These are phyloP conservation scores for Blastocystis sp. DNA, from an alignment of 352 stramenopile genomes.

Conservation along the genomic window DNA sequence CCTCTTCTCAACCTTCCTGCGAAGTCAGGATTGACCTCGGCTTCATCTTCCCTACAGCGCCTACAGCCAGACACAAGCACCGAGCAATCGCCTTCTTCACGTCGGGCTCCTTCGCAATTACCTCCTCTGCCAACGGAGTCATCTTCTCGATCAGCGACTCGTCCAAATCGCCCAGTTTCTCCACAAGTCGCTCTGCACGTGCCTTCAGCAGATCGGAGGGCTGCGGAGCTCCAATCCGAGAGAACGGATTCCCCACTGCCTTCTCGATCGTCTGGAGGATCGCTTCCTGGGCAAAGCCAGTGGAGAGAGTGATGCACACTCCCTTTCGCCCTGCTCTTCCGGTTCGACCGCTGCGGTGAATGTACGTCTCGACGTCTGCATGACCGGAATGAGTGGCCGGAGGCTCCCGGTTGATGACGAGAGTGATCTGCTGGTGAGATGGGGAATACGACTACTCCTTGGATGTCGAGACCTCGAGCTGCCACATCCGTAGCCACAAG, in stretches of 20 bases:
- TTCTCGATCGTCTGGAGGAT: slow-evolving; percentile 77
- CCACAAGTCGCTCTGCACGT: slow-evolving; percentile 74
- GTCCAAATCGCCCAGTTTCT: slow-evolving; percentile 77
- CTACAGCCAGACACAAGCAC: slow-evolving; percentile 66
- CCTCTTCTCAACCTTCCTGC: slow-evolving; percentile 65
- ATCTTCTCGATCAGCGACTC: slow-evolving; percentile 69
- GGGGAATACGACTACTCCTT: slow-evolving; percentile 89
- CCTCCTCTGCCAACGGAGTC: slow-evolving; percentile 61
- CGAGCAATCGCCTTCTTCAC: slow-evolving; percentile 63
- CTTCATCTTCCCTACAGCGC: slow-evolving; percentile 68
- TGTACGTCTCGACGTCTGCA: slow-evolving; percentile 93
- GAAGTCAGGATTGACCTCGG: slow-evolving; percentile 77
- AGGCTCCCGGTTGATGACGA: slow-evolving; percentile 99
- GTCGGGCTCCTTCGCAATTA: slow-evolving; percentile 72
- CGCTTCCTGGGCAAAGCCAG: slow-evolving; percentile 72
- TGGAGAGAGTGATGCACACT: slow-evolving; percentile 92
- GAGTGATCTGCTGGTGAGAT: slow-evolving; percentile 79
- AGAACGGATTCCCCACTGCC: slow-evolving; percentile 80
- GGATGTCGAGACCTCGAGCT: slow-evolving; percentile 91
- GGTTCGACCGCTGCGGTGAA: slow-evolving; percentile 92
- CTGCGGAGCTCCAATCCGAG: slow-evolving; percentile 76
- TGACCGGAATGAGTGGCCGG: slow-evolving; percentile 78
- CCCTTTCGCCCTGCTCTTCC: slow-evolving; percentile 88
- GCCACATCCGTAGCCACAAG: slow-evolving; percentile 93
- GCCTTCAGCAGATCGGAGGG: slow-evolving; percentile 80